A percentile compares a stretch with the other conserved stretches of the same genome.
Conservation (phyloP, 345 rosid species). For the Trapa bicornis region DNA sequence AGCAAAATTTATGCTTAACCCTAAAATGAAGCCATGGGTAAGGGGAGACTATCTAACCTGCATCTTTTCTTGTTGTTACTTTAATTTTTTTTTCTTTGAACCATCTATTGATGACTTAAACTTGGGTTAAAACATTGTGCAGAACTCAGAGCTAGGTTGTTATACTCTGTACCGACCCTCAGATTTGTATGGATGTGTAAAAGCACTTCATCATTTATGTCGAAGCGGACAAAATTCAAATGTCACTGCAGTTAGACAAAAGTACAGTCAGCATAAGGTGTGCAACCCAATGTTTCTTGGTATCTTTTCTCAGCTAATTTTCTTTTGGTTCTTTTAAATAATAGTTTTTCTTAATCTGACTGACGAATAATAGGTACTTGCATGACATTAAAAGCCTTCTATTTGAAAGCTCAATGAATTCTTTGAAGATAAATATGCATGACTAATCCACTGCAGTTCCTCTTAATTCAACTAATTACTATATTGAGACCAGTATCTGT, state of each 20-base stretch:
- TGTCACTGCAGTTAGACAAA: constrained; percentile 66
- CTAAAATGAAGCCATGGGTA: constrained; percentile 88
- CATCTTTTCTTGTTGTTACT: background rate
- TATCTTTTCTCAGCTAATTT: background rate
- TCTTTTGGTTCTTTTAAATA: background rate
- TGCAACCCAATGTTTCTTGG: background rate
- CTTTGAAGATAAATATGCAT: background rate
- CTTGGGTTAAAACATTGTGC: constrained; percentile 11
- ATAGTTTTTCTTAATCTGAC: background rate
- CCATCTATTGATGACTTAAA: background rate
- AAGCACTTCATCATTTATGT: constrained; percentile 54
- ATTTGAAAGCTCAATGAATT: background rate
- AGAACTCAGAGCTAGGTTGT: constrained; percentile 68
- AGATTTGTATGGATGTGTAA: constrained; percentile 53
- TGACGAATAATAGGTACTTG: background rate
- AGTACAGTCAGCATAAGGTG: constrained; percentile 87
- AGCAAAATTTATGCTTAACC: constrained; percentile 59
- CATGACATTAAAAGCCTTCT: background rate
- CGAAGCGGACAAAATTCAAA: constrained; percentile 29
- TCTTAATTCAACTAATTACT: background rate
- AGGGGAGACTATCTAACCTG: constrained; percentile 1
- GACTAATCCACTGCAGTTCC: background rate
- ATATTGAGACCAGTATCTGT: background rate
- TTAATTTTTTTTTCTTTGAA: background rate
- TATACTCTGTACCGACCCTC: constrained; percentile 66